Base-by-base conservation (phyloP, 2,329 filamentous ascomycete species). In the Monilinia polystroma region DNA sequence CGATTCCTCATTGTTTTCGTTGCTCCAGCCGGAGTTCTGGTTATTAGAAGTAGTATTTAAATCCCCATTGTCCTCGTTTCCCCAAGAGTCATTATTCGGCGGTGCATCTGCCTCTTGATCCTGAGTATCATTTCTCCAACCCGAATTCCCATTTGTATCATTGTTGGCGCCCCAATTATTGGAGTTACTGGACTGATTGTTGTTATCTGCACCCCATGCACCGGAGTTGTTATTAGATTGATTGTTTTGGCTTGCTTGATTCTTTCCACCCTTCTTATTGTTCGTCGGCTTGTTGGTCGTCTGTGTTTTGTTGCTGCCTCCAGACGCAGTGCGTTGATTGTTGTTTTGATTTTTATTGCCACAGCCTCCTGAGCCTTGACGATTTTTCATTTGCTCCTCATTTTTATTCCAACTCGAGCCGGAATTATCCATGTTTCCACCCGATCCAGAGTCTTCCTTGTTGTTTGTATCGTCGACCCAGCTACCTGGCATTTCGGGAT, bases 391-490 rank as follows among this genome's bases (percentile, higher is more conserved):
- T 18, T 58, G 11, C 16, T 59, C 45, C 23, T 63, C 51, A 14
- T 49, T 41, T 26, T 53, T 49, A 8, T 49, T 49, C 55, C 63
- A 66, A 18, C 26, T n/a, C 1, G 47, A 54, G 29, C 45, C 35
- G 16, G 26, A 54, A 49, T 47, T 38, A n/a, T 41, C 43, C 43
- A 58, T 67, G 18, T 59, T 47, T 12, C 47, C 43, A 18, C 20
- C 47, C 38, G 29, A 20, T 32, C 52, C 45, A 18, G 56, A 54
- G 12, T 45, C 55, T 60, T 41, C 56, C 12, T 67, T 52, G 4
- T 67, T 63, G 38, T 57, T 63, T 38, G 29, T n/a, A 38, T 68
- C 60, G 52, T 70, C 63, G 12, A 58, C 29, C 68, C 69, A 70
- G 12, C 55, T 41, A 52, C 68, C 68, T n/a, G 68, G 68, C 63